Evolutionary conservation across 495 filamentous ascomycete species (phyloP).

Genomic region (Xylaria cubensis): DNA sequence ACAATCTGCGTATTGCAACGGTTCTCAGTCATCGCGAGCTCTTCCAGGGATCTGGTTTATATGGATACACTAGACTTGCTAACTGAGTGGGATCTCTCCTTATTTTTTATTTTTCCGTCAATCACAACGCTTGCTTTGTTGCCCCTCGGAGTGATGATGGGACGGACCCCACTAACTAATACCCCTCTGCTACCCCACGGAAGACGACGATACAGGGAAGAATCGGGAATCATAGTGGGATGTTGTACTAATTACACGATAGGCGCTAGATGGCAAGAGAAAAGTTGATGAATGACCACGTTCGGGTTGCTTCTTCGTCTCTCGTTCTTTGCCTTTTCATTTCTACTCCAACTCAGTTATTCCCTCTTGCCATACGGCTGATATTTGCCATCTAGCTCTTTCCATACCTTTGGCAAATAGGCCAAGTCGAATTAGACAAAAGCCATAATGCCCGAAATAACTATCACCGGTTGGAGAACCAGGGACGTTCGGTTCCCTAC

Average conservation of each 20-base stretch:
- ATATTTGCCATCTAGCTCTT: neutral
- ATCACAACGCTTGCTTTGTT: slow-evolving; percentile 33
- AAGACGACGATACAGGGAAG: slow-evolving; percentile 5
- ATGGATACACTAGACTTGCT: neutral
- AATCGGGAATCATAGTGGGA: slow-evolving; percentile 19
- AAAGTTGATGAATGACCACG: neutral
- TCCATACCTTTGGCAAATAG: neutral
- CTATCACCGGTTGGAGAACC: slow-evolving; percentile 79
- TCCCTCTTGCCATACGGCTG: neutral
- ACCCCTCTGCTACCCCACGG: slow-evolving; percentile 30
- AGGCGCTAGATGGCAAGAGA: neutral
- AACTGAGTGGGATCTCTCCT: neutral
- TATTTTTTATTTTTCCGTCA: slow-evolving; percentile 51
- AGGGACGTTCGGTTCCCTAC: slow-evolving; percentile 94
- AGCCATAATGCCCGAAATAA: slow-evolving; percentile 64
- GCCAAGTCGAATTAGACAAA: neutral
- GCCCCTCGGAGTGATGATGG: slow-evolving; percentile 23
- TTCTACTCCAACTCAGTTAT: neutral
- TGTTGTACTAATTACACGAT: slow-evolving; percentile 11
- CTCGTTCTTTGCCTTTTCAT: neutral
- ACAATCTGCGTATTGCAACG: neutral
- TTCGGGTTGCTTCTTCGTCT: neutral
- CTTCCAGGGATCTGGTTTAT: neutral
- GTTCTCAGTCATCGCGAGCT: neutral
- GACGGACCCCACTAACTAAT: slow-evolving; percentile 9